Conservation (phyloP, 768 basidiomycete genomes). For the Gautieria morchelliformis region DNA sequence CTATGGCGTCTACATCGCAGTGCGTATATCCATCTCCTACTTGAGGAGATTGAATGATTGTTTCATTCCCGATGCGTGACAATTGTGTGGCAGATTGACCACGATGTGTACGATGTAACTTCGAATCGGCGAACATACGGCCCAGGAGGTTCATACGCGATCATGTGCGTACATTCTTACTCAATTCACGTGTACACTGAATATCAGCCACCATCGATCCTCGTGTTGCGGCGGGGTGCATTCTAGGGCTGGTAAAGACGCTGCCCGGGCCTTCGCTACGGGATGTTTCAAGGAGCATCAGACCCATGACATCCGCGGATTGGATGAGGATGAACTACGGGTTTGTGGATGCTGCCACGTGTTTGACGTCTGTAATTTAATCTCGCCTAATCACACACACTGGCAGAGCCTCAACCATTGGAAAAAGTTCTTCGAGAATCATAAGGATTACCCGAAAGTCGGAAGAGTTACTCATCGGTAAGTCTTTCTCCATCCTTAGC, state of each 20-base stretch:
- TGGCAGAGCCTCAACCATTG: conserved; percentile 69
- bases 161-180: conserved; percentile 40
- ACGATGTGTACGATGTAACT: conserved; percentile 90
- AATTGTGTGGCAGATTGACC: conserved; percentile 56
- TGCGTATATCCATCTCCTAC: conserved; percentile 26
- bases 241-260: conserved; percentile 71
- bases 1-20: conserved; percentile 78
- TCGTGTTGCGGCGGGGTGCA: conserved; percentile 2
- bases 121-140: conserved; percentile 69
- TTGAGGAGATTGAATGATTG: background rate
- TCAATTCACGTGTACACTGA: background rate
- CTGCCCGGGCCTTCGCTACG: conserved; percentile 87
- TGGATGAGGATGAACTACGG: conserved; percentile 58
- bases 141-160: conserved; percentile 75
- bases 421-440: conserved; percentile 82
- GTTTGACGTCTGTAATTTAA: conserved; percentile 1
- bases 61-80: background rate
- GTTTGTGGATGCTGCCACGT: conserved; percentile 32
- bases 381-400: background rate
- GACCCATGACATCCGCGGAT: conserved; percentile 83
- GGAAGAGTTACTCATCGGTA: conserved; percentile 46
- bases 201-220: conserved; percentile 7
- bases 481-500: background rate
- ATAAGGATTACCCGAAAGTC: conserved; percentile 69
- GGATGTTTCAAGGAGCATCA: conserved; percentile 88